Evolutionary conservation across 192 early-diverging fungal species (phyloP).

Genomic region (Dissophora globulifera): DNA sequence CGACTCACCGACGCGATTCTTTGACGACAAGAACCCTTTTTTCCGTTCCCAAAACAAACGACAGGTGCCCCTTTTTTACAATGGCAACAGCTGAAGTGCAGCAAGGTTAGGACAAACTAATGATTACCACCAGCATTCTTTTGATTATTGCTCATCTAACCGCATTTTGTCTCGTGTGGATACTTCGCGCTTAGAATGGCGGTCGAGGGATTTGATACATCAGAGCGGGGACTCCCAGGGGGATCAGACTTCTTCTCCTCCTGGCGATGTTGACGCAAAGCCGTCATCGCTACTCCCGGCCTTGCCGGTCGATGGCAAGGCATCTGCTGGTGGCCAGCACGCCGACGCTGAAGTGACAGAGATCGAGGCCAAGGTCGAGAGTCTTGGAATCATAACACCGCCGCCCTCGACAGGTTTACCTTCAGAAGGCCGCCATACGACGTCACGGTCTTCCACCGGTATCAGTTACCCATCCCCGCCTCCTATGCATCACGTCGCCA

Average conservation of each 20-base stretch:
- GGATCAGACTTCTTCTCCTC: background rate
- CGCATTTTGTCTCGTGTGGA: background rate
- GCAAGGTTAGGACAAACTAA: conserved; percentile 23
- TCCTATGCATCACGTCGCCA: background rate
- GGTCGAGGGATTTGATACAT: conserved; percentile 24
- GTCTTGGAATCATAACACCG: conserved; percentile 9
- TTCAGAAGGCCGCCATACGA: too few species aligned
- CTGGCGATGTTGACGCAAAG: background rate
- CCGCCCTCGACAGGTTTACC: conserved; percentile 11
- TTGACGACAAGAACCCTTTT: background rate
- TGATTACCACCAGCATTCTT: too few species aligned
- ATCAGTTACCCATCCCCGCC: conserved; percentile 30
- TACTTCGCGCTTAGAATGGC: conserved; percentile 21
- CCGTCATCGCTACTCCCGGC: conserved; percentile 36
- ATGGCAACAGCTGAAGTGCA: conserved; percentile 34
- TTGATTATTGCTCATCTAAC: too few species aligned
- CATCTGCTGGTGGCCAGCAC: background rate
- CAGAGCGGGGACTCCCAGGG: conserved; percentile 5
- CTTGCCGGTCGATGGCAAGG: conserved; percentile 22
- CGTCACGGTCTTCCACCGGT: conserved; percentile 10
- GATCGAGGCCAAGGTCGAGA: conserved; percentile 33
- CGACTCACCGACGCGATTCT: too few species aligned
- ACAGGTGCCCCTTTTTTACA: background rate
- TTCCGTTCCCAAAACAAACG: background rate
- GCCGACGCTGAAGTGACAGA: background rate